Percentiles rank a stretch among this genome's conserved stretches.
Evolutionary conservation across 2,329 filamentous ascomycete species (phyloP).

Genomic region (Dactylellina drechsleri): DNA sequence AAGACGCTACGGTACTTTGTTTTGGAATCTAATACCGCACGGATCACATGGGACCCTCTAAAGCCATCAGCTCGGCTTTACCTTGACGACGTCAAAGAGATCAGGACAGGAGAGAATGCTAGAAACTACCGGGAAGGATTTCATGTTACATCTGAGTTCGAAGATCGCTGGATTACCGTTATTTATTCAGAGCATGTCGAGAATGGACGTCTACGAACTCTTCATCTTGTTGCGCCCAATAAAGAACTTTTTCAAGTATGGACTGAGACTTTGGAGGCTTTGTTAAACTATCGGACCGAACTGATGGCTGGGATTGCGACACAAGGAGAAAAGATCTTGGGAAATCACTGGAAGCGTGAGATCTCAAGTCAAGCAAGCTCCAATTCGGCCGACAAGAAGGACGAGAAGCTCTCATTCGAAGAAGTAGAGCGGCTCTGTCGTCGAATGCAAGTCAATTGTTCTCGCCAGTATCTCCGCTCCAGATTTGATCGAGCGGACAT

Average conservation of each 20-base stretch:
- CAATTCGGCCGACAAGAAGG: conserved; percentile 59
- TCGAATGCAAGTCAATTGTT: conserved; percentile 90
- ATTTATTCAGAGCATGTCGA: conserved; percentile 79
- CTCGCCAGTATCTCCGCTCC: conserved; percentile 75
- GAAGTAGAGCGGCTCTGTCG: conserved; percentile 86
- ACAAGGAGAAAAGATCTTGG: conserved; percentile 83
- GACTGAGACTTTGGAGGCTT: conserved; percentile 83
- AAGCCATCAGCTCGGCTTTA: conserved; percentile 86
- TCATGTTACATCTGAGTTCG: conserved; percentile 73
- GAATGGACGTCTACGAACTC: conserved; percentile 81
- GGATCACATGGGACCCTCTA: conserved; percentile 85
- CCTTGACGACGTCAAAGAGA: conserved; percentile 93
- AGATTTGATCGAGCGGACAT: conserved; percentile 79
- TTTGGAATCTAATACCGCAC: conserved; percentile 83
- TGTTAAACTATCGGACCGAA: conserved; percentile 86
- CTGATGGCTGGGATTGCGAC: conserved; percentile 89
- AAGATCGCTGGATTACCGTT: conserved; percentile 86
- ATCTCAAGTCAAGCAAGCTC: conserved; percentile 44
- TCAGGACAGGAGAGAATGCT: conserved; percentile 83
- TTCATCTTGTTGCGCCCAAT: conserved; percentile 86
- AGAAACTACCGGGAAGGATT: conserved; percentile 90
- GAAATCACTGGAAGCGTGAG: conserved; percentile 75
- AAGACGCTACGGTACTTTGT: conserved; percentile 77
- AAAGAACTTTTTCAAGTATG: conserved; percentile 78
- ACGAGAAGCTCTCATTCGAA: conserved; percentile 78